These are phyloP conservation scores for Geotrichum cucujoidarum DNA, from an alignment of 1,139 yeast species.

Conservation along the genomic window DNA sequence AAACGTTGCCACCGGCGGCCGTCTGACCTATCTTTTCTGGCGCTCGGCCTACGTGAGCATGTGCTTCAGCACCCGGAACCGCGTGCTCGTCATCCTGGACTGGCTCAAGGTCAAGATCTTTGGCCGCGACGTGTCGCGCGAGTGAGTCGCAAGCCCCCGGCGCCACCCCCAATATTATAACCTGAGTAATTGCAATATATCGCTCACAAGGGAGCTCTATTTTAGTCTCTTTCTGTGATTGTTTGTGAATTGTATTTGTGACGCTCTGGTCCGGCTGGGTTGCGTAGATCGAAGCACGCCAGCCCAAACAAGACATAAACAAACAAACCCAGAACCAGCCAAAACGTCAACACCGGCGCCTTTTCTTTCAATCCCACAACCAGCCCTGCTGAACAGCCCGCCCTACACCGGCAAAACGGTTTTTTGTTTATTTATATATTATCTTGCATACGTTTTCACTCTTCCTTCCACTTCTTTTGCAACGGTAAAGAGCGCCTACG, in stretches of 20 bases:
- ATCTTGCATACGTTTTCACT: not conserved
- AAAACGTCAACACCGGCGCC: no score
- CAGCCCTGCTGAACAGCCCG: not conserved
- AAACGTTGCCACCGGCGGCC: constrained; percentile 78
- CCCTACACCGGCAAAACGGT: not conserved
- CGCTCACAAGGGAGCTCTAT: not conserved
- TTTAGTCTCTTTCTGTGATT: not conserved
- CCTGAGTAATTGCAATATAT: not conserved
- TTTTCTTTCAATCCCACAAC: not conserved
- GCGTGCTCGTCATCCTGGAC: constrained; percentile 75
- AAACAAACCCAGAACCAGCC: no score
- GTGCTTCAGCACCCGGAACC: constrained; percentile 87
- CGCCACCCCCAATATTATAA: not conserved
- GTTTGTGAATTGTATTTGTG: not conserved
- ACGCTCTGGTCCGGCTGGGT: no score
- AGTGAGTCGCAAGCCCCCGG: constrained; percentile 30
- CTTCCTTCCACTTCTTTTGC: not conserved
- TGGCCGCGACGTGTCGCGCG: constrained; percentile 69
- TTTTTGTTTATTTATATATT: not conserved
- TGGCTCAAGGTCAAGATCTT: constrained; percentile 83
- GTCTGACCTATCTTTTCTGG: constrained; percentile 88
- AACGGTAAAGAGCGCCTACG: no score
- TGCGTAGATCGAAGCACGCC: no score
- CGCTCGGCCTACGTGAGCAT: constrained; percentile 87
- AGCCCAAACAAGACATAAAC: no score